Evolutionary conservation across 257 asterid species (phyloP).

Genomic region (Thymus mandschuricus): DNA sequence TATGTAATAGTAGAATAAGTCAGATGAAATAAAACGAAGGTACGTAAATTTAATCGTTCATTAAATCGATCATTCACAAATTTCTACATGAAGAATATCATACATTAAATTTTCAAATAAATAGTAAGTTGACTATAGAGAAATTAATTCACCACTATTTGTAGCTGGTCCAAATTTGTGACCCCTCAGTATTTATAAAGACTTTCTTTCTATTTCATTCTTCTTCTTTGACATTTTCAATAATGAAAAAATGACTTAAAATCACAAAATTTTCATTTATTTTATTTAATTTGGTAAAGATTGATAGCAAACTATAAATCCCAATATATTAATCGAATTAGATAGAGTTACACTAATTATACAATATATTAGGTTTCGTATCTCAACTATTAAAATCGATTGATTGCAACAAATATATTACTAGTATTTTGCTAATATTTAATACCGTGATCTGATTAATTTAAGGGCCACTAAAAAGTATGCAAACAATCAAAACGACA

Average conservation of each 20-base stretch:
- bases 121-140: slow-evolving; percentile 11
- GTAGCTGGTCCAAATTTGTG: neutral
- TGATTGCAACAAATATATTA: neutral
- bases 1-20: no score
- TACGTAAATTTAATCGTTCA: neutral
- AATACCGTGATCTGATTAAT: neutral
- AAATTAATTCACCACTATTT: neutral
- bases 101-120: slow-evolving; percentile 9
- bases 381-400: neutral
- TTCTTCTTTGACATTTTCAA: slow-evolving; percentile 6
- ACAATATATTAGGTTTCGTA: neutral
- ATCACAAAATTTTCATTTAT: neutral
- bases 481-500: slow-evolving; percentile 14
- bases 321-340: neutral
- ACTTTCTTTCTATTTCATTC: neutral
- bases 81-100: neutral
- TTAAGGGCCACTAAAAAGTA: neutral
- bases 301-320: neutral
- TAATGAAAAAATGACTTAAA: neutral
- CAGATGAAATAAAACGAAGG: no score
- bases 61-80: neutral
- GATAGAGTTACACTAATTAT: neutral
- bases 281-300: neutral
- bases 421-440: neutral
- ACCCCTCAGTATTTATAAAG: slow-evolving; percentile 16